Evolutionary conservation across 441 rosid species (phyloP), one percentile per base, ranked within the genome.

Genomic region (Biscutella auriculata): DNA sequence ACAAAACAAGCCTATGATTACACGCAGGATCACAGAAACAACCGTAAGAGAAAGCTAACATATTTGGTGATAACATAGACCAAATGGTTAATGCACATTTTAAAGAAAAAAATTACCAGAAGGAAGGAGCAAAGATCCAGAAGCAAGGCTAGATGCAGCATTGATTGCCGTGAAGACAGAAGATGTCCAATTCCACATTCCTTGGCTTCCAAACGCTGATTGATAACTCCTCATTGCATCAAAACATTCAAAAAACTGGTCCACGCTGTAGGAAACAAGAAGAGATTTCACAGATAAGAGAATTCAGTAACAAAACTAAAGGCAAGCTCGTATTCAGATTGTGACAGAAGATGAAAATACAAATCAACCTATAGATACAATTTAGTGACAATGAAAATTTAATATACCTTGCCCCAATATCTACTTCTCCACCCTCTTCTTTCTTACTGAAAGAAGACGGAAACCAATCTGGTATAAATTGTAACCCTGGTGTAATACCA

Each of bases 131-230:
- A 84, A 77, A 13, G 99, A 85, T 41, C 99, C 99, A 49, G 97
- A 78, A 73, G 99, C 99, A 79, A 94, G 95, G 83, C 81, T 90
- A 68, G 99, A 94, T 52, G 99, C 95, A 62, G 96, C 96, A 75
- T 88, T 94, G 76, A 94, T 83, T 35, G 95, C 97, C 69, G 94
- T 81, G 73, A 94, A 85, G 66, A 94, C 96, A 65, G 99, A 94
- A 65, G 85, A 79, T 48, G 99, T 86, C 97, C 97, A 90, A 70
- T 84, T 84, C 95, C 94, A 90, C 94, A 90, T 75, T 65, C 95
- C 99, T 69, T 91, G 90, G 79, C 85, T 80, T 63, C 95, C 99
- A 66, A 79, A 70, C 62, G 88, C 84, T 69, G 94, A 80, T 67
- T 85, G 99, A 54, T 84, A 85, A 76, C 75, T 82, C 77, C 96